phyloP scores from a whole-genome alignment of 305 asterid genomes.

The Coffea humblotiana region DNA sequence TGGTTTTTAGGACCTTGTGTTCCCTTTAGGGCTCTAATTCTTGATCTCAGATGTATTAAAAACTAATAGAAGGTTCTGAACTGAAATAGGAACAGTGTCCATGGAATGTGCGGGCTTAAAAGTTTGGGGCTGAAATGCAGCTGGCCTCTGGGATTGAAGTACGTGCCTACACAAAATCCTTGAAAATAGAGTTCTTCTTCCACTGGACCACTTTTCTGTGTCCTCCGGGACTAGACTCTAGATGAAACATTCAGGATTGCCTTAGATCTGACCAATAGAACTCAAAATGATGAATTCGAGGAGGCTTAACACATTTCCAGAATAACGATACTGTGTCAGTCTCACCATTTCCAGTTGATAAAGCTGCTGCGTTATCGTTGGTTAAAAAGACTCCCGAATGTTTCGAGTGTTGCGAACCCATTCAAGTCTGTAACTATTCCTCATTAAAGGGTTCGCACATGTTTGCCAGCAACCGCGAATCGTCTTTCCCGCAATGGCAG shows the following conservation, averaged over 20 bases:
- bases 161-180: background rate
- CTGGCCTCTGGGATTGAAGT: background rate
- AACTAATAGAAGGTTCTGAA: too few species aligned
- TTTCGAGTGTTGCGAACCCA: too few species aligned
- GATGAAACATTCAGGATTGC: background rate
- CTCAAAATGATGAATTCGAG: background rate
- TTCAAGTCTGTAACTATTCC: too few species aligned
- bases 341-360: too few species aligned
- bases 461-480: too few species aligned
- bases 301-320: background rate
- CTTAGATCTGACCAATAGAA: background rate
- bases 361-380: too few species aligned
- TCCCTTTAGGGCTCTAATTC: background rate
- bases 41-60: too few species aligned
- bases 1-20: background rate
- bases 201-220: background rate
- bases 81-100: background rate
- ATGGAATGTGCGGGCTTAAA: background rate
- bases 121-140: background rate
- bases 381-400: too few species aligned
- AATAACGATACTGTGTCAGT: background rate
- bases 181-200: background rate
- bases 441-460: too few species aligned
- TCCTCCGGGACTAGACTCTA: background rate
- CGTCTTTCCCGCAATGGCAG: too few species aligned